Base-by-base conservation (phyloP, 768 basidiomycete species). In the Mycena rosella region DNA sequence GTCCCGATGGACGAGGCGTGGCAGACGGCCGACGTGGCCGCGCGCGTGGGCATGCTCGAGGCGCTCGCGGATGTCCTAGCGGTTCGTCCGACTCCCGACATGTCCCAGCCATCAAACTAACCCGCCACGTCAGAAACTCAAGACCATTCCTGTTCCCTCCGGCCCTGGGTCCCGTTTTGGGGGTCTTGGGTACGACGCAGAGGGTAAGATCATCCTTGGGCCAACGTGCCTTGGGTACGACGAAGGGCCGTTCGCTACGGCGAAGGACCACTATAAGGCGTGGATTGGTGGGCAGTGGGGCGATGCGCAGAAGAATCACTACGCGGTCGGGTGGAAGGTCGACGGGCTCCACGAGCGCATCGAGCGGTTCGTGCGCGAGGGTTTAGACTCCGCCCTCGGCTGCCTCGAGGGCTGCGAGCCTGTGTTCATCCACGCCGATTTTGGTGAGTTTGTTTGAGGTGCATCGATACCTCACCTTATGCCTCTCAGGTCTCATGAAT, bases 211-310 rank as follows among this genome's bases (percentile, higher is more conserved):
- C 36, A 47, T 51, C 2, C 65, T 67, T 26, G 60, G 59, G 2
- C 59, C 65, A 2, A 67, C 58, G 3, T 61, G 59, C 53, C 29
- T 67, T 27, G 65, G 26, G n/a, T 67, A 60, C 38, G 53, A 55
- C 29, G 65, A 67, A 29, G 54, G 59, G 10, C 65, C 54, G 13
- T 61, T 61, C 38, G 47, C 54, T 0, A 61, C 65, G 1, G 65
- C 65, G 22, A 55, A 67, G 32, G 65, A 67, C 1, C 18, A 66
- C 44, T 60, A 61, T 60, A 67, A 61, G 53, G 53, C 65, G 2
- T 61, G 65, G 65, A 61, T 67, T 60, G 14, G 42, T 14, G 65
- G 54, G 17, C 59, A 67, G 22, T 61, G 65, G 59, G 59, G 56
- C n/a, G 65, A 67, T 51, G 51, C 58, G n/a, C 48, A 67, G 17